Evolutionary conservation across 1,284 basidiomycete genomes (phyloP).

Genomic region (Naganishia cerealis): DNA sequence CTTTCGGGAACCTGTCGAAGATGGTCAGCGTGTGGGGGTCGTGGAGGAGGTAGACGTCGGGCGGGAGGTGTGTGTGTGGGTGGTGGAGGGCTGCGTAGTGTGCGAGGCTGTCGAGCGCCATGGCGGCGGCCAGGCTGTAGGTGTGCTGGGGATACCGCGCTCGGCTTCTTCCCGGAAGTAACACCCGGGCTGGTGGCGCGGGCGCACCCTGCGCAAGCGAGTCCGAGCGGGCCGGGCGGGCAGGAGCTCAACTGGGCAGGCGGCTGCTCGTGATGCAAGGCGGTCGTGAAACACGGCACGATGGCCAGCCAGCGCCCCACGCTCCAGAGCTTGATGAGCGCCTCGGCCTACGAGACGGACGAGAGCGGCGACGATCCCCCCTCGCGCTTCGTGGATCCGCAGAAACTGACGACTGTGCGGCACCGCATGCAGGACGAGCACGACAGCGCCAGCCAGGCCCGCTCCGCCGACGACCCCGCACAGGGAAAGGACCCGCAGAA

Average conservation of each 20-base stretch:
- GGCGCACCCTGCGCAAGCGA: no score
- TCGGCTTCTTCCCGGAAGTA: no score
- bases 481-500: neutral
- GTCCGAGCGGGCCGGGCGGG: no score
- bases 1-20: constrained; percentile 81
- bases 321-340: constrained; percentile 25
- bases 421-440: constrained; percentile 1
- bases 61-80: constrained; percentile 60
- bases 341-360: constrained; percentile 9
- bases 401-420: constrained; percentile 8
- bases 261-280: no score
- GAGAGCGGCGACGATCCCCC: constrained; percentile 7
- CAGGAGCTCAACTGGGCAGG: no score
- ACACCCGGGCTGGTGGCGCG: no score
- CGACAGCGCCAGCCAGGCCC: constrained; percentile 5
- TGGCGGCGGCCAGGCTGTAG: no score
- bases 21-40: constrained; percentile 68
- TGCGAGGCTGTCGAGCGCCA: constrained; percentile 60
- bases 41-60: constrained; percentile 65
- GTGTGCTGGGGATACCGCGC: no score
- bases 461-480: neutral
- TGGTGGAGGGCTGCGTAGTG: constrained; percentile 62
- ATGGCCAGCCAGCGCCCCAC: constrained; percentile 14
- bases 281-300: neutral
- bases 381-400: constrained; percentile 13